Conservation (phyloP, 192 early-diverging fungal species). For the Neocallimastix lanati region DNA sequence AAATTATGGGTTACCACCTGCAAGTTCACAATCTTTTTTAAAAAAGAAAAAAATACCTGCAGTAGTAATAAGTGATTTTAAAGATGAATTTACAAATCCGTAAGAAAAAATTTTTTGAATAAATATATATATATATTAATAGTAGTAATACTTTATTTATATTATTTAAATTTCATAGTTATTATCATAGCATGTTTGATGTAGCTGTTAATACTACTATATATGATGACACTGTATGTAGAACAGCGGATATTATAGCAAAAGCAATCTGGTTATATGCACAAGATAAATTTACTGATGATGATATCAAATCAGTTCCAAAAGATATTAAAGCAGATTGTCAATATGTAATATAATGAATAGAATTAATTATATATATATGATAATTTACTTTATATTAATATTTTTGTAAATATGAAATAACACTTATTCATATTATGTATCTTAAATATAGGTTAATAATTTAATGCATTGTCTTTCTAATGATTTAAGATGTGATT, state of each 20-base stretch:
- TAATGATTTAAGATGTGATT: not conserved
- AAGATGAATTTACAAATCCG: not conserved
- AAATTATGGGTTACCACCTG: slow-evolving; percentile 40
- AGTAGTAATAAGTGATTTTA: not conserved
- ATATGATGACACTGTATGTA: slow-evolving; percentile 1
- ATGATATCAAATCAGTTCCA: not conserved
- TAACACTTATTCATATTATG: too few relatives aligned
- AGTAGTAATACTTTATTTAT: slow-evolving; percentile 6
- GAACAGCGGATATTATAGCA: not conserved
- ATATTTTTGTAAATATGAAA: too few relatives aligned
- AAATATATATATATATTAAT: slow-evolving; percentile 32
- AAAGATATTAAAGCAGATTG: not conserved
- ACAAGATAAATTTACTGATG: not conserved
- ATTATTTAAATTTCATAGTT: too few relatives aligned
- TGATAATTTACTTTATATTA: too few relatives aligned
- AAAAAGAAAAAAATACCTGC: slow-evolving; percentile 38
- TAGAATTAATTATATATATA: too few relatives aligned
- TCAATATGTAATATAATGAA: not conserved
- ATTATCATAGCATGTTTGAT: slow-evolving; percentile 44
- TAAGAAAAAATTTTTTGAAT: slow-evolving; percentile 31
- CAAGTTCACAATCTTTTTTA: slow-evolving; percentile 51
- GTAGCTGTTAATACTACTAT: slow-evolving; percentile 17
- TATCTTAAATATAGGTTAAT: not conserved
- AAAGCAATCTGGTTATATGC: not conserved
- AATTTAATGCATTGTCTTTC: not conserved